A percentile compares a stretch with the other conserved stretches of the same genome.
phyloP scores from a whole-genome alignment of 306 rosid genomes.

The Mimosa bimucronata region DNA sequence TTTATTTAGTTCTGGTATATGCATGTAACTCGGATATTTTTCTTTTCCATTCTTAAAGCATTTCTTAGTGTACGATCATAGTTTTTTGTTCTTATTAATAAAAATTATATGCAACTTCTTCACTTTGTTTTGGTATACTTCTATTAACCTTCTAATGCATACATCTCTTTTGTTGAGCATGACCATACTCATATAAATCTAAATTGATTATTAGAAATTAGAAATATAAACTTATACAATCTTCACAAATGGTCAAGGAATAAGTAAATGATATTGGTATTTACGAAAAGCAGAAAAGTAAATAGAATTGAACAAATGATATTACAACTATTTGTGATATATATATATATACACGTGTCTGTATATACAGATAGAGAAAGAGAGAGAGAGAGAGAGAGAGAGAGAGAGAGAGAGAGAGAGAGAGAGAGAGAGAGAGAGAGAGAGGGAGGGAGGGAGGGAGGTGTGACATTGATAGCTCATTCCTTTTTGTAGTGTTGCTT shows the following conservation, averaged over 20 bases:
- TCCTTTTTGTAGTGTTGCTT: background rate
- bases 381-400: background rate
- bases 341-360: too few relatives aligned
- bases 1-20: too few relatives aligned
- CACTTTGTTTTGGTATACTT: background rate
- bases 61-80: too few relatives aligned
- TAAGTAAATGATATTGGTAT: background rate
- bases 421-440: too few relatives aligned
- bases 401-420: background rate
- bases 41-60: background rate
- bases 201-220: background rate
- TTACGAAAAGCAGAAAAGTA: background rate
- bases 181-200: background rate
- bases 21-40: too few relatives aligned
- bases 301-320: background rate
- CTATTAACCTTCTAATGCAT: too few relatives aligned
- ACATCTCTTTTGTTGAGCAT: background rate
- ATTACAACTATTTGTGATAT: background rate
- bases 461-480: background rate
- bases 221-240: background rate
- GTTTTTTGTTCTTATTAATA: too few relatives aligned
- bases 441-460: background rate
- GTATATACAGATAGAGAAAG: too few relatives aligned
- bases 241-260: background rate
- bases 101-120: background rate